Evolutionary conservation across 495 filamentous ascomycete genomes (phyloP).

Genomic region (Penicillium manginii): DNA sequence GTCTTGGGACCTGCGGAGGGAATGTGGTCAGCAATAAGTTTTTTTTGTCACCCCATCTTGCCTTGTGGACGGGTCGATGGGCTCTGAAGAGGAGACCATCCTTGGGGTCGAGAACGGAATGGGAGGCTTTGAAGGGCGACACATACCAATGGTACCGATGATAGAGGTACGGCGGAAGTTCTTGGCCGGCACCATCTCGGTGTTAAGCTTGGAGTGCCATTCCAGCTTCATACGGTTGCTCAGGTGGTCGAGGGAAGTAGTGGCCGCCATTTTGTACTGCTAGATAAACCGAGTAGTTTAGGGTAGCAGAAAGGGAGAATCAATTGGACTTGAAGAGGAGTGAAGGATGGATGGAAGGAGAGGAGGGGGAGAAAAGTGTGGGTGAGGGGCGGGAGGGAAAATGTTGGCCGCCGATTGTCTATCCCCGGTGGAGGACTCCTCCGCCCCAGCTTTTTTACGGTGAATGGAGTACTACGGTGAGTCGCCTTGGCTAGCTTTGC

Average conservation of each 20-base stretch:
- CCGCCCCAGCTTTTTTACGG: conserved; percentile 19
- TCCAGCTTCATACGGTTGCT: conserved; percentile 81
- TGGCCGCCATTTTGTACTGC: conserved; percentile 48
- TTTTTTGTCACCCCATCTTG: conserved; percentile 5
- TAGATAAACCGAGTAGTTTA: conserved; percentile 21
- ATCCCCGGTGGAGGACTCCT: conserved; percentile 24
- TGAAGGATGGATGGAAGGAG: conserved; percentile 27
- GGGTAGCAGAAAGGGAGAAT: conserved; percentile 14
- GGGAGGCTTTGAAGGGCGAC: neutral
- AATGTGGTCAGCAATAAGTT: conserved; percentile 22
- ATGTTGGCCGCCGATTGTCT: conserved; percentile 41
- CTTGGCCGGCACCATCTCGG: conserved; percentile 76
- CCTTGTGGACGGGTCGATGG: neutral
- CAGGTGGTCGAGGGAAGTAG: conserved; percentile 77
- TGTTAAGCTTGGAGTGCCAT: conserved; percentile 85
- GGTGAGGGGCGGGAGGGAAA: conserved; percentile 41
- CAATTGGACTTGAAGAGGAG: conserved; percentile 22
- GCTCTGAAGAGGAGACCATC: neutral
- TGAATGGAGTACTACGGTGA: conserved; percentile 11
- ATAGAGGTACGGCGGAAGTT: conserved; percentile 96
- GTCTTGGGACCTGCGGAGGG: conserved; percentile 79
- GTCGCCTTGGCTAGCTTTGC: neutral
- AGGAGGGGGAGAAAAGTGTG: conserved; percentile 29
- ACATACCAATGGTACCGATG: conserved; percentile 94
- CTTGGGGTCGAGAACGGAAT: neutral